Evolutionary conservation across 768 basidiomycete species (phyloP), one percentile per base, ranked within the genome.

Genomic region (Termitomyces sp.): DNA sequence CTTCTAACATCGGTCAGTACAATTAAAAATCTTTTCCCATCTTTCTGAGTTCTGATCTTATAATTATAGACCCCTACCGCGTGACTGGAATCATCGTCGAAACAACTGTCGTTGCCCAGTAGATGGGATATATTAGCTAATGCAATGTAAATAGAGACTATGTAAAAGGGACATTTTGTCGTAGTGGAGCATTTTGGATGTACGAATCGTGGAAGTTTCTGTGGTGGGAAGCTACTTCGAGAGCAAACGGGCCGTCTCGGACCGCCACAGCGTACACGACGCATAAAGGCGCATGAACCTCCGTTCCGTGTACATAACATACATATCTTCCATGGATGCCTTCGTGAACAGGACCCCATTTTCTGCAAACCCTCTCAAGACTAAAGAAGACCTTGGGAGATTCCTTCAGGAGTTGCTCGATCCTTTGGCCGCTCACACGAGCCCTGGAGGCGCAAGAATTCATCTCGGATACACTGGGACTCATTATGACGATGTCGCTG

Each of bases 1-100:
- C 96, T 58, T 97, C 95, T 72, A 99, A 99, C 82, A 91, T 97
- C 64, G 96, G 91, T 93, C 74, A 47, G 85, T 74, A n/a, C 41
- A 53, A 23, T 53, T 46, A 52, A n/a, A 47, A 52, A 14, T 62
- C 23, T 58, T 56, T 59, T 55, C 58, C 50, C 16, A 38, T 43
- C n/a, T 33, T 9, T 40, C 3, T 46, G 18, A 18, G 20, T 64
- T 50, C 62, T 60, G 52, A 61, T 43, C 36, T 52, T 41, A 0
- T 20, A 46, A 50, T 58, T 61, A 43, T 63, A 93, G 92, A 98
- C 74, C 93, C 97, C 33, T 99, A 99, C 76, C 91, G 91, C 61
- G 96, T 99, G 62, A 96, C 93, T 30, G 73, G 81, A 67, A 92
- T 91, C 72, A 86, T 94, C 61, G 87, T 93, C 58, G 93, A 95